These are phyloP conservation scores for Allium sativum DNA, from an alignment of 106 monocot species.

Conservation along the genomic window DNA sequence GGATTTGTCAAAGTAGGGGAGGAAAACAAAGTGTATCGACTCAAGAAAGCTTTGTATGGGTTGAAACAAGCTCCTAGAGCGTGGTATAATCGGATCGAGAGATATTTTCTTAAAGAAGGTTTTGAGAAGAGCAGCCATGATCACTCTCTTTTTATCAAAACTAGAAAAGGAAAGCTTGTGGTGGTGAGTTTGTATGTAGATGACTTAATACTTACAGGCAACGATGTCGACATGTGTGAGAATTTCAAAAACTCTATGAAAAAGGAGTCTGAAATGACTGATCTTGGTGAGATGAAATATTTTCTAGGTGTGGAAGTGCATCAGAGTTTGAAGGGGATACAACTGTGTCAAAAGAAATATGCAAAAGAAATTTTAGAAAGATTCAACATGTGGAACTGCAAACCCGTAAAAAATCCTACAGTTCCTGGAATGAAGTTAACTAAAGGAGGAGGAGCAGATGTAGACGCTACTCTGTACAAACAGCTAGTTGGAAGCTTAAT, in stretches of 20 bases:
- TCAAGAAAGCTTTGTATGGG: neutral
- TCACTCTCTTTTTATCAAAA: neutral
- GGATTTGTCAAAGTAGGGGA: neutral
- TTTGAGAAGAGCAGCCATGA: slow-evolving; percentile 1
- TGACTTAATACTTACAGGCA: neutral
- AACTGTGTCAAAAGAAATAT: neutral
- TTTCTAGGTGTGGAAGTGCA: neutral
- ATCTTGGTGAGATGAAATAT: neutral
- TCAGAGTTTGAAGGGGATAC: neutral
- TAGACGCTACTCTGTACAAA: neutral
- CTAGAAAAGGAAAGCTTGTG: neutral
- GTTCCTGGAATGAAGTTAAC: neutral
- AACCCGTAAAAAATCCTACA: neutral
- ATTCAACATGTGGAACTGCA: neutral
- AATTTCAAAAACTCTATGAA: slow-evolving; percentile 1
- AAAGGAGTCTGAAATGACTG: slow-evolving; percentile 1
- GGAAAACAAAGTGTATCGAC: neutral
- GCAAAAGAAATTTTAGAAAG: neutral
- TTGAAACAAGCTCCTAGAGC: no score
- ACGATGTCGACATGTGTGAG: neutral
- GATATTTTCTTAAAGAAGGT: neutral
- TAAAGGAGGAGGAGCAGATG: neutral
- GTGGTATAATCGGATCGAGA: no score
- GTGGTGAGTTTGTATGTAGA: neutral
- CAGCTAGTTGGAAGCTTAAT: neutral